phyloP scores from a whole-genome alignment of 2,329 filamentous ascomycete species.

The Paraphaeosphaeria minitans region DNA sequence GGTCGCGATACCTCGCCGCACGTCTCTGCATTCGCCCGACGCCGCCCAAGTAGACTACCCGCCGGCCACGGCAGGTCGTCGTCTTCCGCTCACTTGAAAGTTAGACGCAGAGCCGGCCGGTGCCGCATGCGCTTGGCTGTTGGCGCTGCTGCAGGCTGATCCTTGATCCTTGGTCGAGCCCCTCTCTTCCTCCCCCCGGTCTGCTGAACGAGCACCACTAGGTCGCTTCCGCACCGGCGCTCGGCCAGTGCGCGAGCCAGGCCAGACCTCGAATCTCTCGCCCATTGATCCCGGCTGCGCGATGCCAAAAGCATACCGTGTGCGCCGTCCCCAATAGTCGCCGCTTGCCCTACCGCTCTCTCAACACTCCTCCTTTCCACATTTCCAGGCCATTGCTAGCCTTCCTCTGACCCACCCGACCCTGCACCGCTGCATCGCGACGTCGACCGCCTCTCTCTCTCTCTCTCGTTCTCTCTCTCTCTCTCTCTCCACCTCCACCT shows the following conservation, averaged over 20 bases:
- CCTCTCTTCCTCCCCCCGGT: conserved; percentile 36
- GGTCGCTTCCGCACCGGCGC: conserved; percentile 34
- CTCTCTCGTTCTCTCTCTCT: no score
- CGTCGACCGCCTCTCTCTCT: no score
- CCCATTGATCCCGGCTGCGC: conserved; percentile 32
- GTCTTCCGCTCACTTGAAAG: not conserved
- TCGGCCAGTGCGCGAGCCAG: conserved; percentile 23
- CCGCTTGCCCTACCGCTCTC: conserved; percentile 38
- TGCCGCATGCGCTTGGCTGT: conserved; percentile 33
- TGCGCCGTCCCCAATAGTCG: conserved; percentile 37
- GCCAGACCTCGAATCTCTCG: conserved; percentile 33
- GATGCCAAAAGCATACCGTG: conserved; percentile 23
- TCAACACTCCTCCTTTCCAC: conserved; percentile 40
- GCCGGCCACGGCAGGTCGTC: not conserved
- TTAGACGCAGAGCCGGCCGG: conserved; percentile 27
- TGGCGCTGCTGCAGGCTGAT: conserved; percentile 25
- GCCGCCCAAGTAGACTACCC: not conserved
- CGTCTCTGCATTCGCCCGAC: not conserved
- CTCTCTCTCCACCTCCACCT: conserved; percentile 19
- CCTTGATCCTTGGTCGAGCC: conserved; percentile 25
- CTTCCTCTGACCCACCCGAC: conserved; percentile 26
- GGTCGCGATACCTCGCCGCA: conserved; percentile 2
- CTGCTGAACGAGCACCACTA: conserved; percentile 39
- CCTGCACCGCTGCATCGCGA: conserved; percentile 25
- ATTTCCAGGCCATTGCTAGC: conserved; percentile 42